Percentiles rank a stretch among this genome's conserved stretches.
phyloP scores from a whole-genome alignment of 257 asterid genomes.

The Coffea eugenioides region DNA sequence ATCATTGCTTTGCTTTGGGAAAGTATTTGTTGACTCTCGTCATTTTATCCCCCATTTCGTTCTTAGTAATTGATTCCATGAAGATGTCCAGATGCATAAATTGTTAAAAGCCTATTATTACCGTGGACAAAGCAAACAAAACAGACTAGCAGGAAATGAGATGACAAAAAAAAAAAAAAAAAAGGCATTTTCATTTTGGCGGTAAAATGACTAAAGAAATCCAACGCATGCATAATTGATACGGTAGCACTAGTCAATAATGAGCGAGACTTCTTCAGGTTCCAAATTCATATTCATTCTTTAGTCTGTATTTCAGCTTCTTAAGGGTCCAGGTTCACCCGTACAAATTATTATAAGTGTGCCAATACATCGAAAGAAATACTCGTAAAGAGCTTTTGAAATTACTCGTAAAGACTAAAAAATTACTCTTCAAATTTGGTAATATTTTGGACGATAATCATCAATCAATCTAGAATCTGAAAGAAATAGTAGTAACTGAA shows the following conservation, averaged over 20 bases:
- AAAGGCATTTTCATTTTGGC: background rate
- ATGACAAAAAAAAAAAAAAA: too few relatives aligned
- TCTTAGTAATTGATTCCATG: background rate
- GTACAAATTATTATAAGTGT: background rate
- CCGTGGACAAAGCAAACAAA: background rate
- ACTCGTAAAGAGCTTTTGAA: too few relatives aligned
- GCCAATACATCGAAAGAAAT: background rate
- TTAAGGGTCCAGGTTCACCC: slow-evolving; percentile 6
- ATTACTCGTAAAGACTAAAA: too few relatives aligned
- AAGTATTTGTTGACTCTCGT: background rate
- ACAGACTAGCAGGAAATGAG: too few relatives aligned
- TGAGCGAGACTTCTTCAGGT: too few relatives aligned
- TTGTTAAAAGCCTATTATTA: background rate
- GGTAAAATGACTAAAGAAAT: background rate
- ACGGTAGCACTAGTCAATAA: background rate
- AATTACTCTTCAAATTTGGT: background rate
- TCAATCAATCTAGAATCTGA: background rate
- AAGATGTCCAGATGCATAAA: background rate
- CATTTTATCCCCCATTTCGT: too few relatives aligned
- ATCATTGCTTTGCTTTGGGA: background rate
- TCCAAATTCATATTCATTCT: background rate
- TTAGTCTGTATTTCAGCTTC: background rate
- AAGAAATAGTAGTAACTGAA: background rate
- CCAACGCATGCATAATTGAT: background rate
- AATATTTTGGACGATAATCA: background rate